phyloP scores from a whole-genome alignment of 2,329 filamentous ascomycete genomes.

The Tolypocladium endophyticum region DNA sequence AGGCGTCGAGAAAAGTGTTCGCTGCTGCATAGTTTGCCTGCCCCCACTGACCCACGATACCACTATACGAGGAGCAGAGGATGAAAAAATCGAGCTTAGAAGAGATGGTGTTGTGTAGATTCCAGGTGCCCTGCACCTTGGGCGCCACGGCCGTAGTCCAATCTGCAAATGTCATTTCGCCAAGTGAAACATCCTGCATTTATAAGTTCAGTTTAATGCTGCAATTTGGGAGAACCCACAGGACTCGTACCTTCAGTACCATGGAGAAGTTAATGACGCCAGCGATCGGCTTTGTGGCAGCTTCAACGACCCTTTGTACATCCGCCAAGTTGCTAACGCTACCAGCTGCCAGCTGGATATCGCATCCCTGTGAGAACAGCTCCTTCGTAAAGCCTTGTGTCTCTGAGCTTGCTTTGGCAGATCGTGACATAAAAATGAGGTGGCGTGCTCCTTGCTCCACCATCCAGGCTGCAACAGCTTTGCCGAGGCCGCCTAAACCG shows the following conservation, averaged over 20 bases:
- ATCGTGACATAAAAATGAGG: constrained; percentile 16
- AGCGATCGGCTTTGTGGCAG: constrained; percentile 17
- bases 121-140: constrained; percentile 24
- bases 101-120: constrained; percentile 16
- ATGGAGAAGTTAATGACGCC: constrained; percentile 31
- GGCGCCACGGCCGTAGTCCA: constrained; percentile 14
- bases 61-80: constrained; percentile 15
- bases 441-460: constrained; percentile 17
- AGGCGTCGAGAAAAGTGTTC: constrained; percentile 29
- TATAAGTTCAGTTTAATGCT: no score
- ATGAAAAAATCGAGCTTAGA: constrained; percentile 22
- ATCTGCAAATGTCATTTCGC: constrained; percentile 21
- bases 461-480: constrained; percentile 17
- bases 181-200: background rate
- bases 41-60: constrained; percentile 16
- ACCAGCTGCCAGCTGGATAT: constrained; percentile 17
- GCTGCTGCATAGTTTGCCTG: constrained; percentile 28
- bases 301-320: constrained; percentile 13
- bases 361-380: constrained; percentile 14
- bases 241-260: constrained; percentile 12
- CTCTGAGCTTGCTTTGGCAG: constrained; percentile 6
- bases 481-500: constrained; percentile 20
- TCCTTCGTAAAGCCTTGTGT: constrained; percentile 10
- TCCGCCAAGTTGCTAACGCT: constrained; percentile 18
- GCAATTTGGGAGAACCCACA: background rate